Evolutionary conservation across 768 basidiomycete species (phyloP).

Genomic region (Thelephora ganbajun): DNA sequence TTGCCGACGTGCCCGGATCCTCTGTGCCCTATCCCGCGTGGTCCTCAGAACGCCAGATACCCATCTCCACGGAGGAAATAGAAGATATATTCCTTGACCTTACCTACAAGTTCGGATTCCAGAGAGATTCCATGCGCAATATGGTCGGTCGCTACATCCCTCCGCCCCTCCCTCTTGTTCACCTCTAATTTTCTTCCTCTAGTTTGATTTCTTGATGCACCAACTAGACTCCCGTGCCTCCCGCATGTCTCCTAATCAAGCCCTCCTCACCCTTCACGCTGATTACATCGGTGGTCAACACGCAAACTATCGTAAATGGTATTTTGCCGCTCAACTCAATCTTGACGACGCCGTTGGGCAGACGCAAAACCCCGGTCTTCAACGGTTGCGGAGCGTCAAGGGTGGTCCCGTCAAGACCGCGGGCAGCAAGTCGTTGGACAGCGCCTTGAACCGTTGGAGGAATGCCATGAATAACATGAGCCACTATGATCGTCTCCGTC

Average conservation of each 20-base stretch:
- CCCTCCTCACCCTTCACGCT: slow-evolving; percentile 90
- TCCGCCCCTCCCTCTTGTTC: slow-evolving; percentile 3
- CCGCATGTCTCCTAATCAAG: slow-evolving; percentile 93
- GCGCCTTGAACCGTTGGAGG: slow-evolving; percentile 88
- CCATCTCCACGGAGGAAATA: slow-evolving; percentile 95
- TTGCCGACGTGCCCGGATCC: slow-evolving; percentile 16
- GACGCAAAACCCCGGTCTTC: slow-evolving; percentile 84
- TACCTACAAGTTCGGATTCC: slow-evolving; percentile 98
- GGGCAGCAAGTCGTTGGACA: slow-evolving; percentile 75
- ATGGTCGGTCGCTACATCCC: slow-evolving; percentile 39
- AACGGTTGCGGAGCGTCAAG: slow-evolving; percentile 77
- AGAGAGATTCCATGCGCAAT: slow-evolving; percentile 90
- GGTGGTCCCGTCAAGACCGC: slow-evolving; percentile 36
- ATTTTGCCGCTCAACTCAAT: slow-evolving; percentile 97
- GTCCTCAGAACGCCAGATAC: slow-evolving; percentile 85
- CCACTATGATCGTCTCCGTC: slow-evolving; percentile 93
- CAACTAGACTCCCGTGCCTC: slow-evolving; percentile 96
- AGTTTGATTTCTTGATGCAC: slow-evolving; percentile 98
- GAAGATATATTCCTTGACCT: slow-evolving; percentile 98
- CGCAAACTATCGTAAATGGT: slow-evolving; percentile 99
- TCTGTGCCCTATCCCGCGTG: slow-evolving; percentile 86
- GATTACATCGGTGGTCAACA: slow-evolving; percentile 99
- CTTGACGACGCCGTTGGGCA: slow-evolving; percentile 97
- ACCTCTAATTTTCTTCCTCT: slow-evolving; percentile 4
- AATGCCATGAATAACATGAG: slow-evolving; percentile 99